Evolutionary conservation across 2,329 filamentous ascomycete genomes (phyloP).

Genomic region (Mollisiaceae sp.): DNA sequence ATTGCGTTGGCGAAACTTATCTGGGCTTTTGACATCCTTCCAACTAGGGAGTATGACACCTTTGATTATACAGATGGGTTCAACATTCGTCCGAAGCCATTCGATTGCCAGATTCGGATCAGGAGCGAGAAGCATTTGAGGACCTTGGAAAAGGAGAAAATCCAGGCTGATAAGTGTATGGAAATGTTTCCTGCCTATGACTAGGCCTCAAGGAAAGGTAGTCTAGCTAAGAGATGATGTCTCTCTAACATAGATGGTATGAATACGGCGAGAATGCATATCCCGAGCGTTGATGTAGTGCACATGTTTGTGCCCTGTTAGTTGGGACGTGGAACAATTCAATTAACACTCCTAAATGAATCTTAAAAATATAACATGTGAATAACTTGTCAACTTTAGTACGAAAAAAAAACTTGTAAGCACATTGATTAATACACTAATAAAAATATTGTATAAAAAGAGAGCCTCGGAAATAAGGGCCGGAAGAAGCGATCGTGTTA

Average conservation of each 20-base stretch:
- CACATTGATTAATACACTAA: no score
- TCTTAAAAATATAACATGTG: no score
- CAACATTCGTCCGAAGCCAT: slow-evolving; percentile 43
- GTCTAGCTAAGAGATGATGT: background rate
- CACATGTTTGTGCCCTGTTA: no score
- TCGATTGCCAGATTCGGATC: slow-evolving; percentile 41
- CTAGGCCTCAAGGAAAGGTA: slow-evolving; percentile 1
- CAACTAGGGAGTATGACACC: slow-evolving; percentile 33
- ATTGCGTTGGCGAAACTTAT: slow-evolving; percentile 54
- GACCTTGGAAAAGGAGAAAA: slow-evolving; percentile 43
- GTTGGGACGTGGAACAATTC: no score
- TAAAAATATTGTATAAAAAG: no score
- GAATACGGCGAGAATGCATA: no score
- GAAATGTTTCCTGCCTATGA: slow-evolving; percentile 34
- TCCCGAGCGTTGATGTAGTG: no score
- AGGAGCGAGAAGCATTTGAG: slow-evolving; percentile 42
- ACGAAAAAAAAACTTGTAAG: no score
- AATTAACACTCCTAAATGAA: no score
- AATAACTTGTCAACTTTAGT: no score
- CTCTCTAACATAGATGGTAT: background rate
- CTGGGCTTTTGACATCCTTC: slow-evolving; percentile 55
- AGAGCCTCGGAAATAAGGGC: no score
- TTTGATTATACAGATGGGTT: slow-evolving; percentile 44
- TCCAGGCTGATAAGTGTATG: slow-evolving; percentile 36
- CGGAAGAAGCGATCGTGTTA: no score